These are phyloP conservation scores for Neoboletus subvelutipes DNA, from an alignment of 768 basidiomycete species.

Conservation along the genomic window DNA sequence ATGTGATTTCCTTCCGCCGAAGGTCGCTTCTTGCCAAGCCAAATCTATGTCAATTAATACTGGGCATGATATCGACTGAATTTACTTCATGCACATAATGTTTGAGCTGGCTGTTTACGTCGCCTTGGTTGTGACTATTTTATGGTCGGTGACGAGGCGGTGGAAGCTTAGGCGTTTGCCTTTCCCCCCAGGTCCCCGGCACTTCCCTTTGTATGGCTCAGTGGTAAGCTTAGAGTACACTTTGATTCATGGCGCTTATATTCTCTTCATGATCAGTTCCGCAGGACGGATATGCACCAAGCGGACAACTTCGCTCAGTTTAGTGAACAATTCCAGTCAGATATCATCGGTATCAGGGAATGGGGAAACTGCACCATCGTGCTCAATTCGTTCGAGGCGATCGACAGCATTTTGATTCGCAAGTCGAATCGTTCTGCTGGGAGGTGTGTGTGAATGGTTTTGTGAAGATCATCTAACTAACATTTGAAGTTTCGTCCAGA, in stretches of 20 bases:
- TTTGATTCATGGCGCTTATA: not conserved
- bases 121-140: not conserved
- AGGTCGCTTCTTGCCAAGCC: no score
- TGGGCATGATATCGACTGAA: not conserved
- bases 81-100: not conserved
- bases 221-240: not conserved
- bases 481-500: not conserved
- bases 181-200: constrained; percentile 4
- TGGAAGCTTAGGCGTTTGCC: not conserved
- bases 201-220: constrained; percentile 3
- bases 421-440: constrained; percentile 3
- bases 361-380: constrained; percentile 6
- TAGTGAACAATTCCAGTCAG: constrained; percentile 1
- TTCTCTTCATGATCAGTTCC: not conserved
- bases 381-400: constrained; percentile 7
- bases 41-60: not conserved
- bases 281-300: constrained; percentile 2
- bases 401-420: constrained; percentile 1
- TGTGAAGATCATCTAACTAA: not conserved
- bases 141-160: not conserved
- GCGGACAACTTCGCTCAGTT: constrained; percentile 7
- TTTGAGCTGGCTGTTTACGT: not conserved
- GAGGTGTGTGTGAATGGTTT: not conserved
- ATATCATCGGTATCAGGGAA: constrained; percentile 5
- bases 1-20: no score